These are phyloP conservation scores for Catharanthus roseus DNA, from an alignment of 257 asterid species.

Conservation along the genomic window DNA sequence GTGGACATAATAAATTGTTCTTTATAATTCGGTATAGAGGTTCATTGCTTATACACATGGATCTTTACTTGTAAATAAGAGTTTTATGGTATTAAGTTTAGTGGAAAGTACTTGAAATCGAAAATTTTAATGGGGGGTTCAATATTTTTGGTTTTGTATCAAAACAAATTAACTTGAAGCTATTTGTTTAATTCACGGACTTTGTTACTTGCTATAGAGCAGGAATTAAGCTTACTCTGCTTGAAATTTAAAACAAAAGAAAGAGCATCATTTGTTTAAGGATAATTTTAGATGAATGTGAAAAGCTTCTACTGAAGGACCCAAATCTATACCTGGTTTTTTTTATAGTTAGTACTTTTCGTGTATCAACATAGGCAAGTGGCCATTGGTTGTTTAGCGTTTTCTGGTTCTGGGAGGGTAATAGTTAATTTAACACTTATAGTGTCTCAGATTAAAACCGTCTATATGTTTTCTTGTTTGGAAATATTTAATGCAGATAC, in stretches of 20 bases:
- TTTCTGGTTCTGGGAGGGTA: not conserved
- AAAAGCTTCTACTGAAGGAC: not conserved
- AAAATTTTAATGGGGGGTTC: not conserved
- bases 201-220: conserved; percentile 1
- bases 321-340: not conserved
- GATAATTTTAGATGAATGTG: not conserved
- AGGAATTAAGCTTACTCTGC: not conserved
- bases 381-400: not conserved
- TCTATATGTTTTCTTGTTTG: not conserved
- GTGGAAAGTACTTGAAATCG: not conserved
- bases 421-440: not conserved
- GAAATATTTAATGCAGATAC: conserved; percentile 31
- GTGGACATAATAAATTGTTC: not conserved
- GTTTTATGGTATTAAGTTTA: not conserved
- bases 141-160: not conserved
- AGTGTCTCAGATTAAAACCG: not conserved
- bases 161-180: not conserved
- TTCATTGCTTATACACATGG: not conserved
- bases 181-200: not conserved
- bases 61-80: not conserved
- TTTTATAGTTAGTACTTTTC: not conserved
- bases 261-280: not conserved
- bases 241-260: not conserved
- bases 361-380: not conserved
- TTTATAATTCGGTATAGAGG: not conserved